These are phyloP conservation scores for Telopea speciosissima DNA, from an alignment of 177 flowering plant species.

Conservation along the genomic window DNA sequence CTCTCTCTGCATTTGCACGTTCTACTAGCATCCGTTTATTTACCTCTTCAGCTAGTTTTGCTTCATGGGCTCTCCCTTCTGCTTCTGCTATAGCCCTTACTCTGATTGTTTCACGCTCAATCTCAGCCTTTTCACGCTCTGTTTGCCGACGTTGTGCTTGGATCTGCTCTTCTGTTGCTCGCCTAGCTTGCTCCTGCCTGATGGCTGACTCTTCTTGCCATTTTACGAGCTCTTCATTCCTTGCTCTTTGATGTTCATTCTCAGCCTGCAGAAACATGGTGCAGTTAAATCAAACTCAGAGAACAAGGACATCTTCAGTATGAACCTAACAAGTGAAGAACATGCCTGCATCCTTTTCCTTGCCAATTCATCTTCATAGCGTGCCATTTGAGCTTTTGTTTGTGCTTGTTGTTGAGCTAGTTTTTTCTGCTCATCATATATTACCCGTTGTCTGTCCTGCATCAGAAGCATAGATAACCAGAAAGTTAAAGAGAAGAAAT, in stretches of 20 bases:
- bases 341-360: constrained; percentile 94
- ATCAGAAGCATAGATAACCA: constrained; percentile 10
- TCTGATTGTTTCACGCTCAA: constrained; percentile 82
- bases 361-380: constrained; percentile 88
- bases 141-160: constrained; percentile 86
- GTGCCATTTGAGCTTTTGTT: constrained; percentile 79
- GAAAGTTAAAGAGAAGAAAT: neutral
- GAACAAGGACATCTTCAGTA: neutral
- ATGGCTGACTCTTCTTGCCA: constrained; percentile 88
- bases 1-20: constrained; percentile 75
- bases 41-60: constrained; percentile 85
- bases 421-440: constrained; percentile 87
- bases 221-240: constrained; percentile 91
- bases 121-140: constrained; percentile 84
- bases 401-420: constrained; percentile 81
- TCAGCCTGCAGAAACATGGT: constrained; percentile 52
- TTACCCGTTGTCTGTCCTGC: constrained; percentile 81
- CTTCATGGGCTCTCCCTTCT: constrained; percentile 94
- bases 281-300: constrained; percentile 3
- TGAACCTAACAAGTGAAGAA: constrained; percentile 6
- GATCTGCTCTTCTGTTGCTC: constrained; percentile 86
- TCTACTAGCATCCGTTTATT: constrained; percentile 67
- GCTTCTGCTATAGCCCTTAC: constrained; percentile 86
- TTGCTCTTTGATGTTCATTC: constrained; percentile 67
- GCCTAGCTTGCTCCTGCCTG: constrained; percentile 73